Evolutionary conservation across 305 asterid species (phyloP).

Genomic region (Fraxinus dipetala): DNA sequence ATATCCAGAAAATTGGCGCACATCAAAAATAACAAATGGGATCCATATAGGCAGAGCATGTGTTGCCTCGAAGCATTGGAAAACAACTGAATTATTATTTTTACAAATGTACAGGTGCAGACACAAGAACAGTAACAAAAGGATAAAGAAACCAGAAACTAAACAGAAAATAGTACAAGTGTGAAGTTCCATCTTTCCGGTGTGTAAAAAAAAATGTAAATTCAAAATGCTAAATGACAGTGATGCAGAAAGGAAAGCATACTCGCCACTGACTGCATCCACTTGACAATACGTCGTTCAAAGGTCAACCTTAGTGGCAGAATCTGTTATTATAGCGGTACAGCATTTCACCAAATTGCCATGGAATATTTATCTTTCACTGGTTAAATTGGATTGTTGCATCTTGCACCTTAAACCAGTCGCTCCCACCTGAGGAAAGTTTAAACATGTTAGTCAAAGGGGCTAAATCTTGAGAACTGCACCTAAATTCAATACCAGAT

Average conservation of each 20-base stretch:
- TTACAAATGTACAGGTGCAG: background rate
- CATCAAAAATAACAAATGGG: background rate
- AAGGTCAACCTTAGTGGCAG: background rate
- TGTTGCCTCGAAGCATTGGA: background rate
- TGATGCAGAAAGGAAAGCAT: background rate
- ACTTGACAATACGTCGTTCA: background rate
- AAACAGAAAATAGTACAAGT: background rate
- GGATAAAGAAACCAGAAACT: background rate
- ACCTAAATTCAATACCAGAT: background rate
- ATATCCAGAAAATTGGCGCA: background rate
- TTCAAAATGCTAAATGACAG: too few relatives aligned
- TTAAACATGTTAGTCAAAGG: background rate
- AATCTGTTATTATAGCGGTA: constrained; percentile 4
- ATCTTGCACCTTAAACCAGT: constrained; percentile 18
- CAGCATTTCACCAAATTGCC: constrained; percentile 14
- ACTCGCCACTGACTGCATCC: background rate
- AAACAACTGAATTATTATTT: background rate
- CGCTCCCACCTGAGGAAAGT: background rate
- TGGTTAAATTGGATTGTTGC: background rate
- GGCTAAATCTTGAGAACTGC: background rate
- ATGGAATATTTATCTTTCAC: background rate
- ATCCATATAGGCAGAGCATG: background rate
- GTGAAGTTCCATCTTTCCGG: background rate
- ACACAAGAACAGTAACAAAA: background rate
- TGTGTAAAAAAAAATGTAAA: background rate